Conservation (phyloP, 768 basidiomycete species). For the Leucosporidium creatinivorum region DNA sequence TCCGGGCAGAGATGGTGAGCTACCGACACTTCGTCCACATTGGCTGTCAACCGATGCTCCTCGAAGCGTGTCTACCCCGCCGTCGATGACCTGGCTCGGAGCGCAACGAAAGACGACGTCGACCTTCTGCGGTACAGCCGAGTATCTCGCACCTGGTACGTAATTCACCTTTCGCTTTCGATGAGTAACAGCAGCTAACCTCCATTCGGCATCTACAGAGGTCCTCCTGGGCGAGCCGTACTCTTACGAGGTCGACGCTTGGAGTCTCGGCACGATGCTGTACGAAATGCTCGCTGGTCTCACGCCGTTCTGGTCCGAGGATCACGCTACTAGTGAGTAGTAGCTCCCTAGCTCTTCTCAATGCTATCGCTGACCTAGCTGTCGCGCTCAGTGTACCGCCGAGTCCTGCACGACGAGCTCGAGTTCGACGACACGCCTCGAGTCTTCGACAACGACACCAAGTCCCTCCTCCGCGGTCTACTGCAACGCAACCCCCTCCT, state of each 20-base stretch:
- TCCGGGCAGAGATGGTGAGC: not conserved
- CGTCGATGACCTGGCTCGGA: not conserved
- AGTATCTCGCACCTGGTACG: constrained; percentile 74
- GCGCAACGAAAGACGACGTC: constrained; percentile 56
- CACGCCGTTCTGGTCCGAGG: constrained; percentile 86
- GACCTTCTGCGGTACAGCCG: constrained; percentile 90
- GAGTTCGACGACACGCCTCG: constrained; percentile 72
- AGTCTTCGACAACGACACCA: constrained; percentile 89
- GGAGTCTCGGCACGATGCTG: constrained; percentile 95
- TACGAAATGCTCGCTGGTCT: constrained; percentile 96
- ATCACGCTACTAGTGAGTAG: constrained; percentile 54
- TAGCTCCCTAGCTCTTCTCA: not conserved
- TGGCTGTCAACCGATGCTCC: constrained; percentile 12
- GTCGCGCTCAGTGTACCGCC: constrained; percentile 69
- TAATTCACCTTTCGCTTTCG: too few species aligned
- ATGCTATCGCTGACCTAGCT: not conserved
- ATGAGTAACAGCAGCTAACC: not conserved
- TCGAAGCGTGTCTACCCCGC: constrained; percentile 14
- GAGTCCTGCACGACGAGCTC: constrained; percentile 82
- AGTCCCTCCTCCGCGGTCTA: constrained; percentile 86
- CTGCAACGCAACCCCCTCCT: constrained; percentile 87
- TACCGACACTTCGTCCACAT: constrained; percentile 7
- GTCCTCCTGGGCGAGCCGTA: constrained; percentile 86
- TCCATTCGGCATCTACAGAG: constrained; percentile 45
- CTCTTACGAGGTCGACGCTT: constrained; percentile 94